A percentile compares a stretch with the other conserved stretches of the same genome.
These are phyloP conservation scores for Saururus chinensis DNA, from an alignment of 164 flowering plant genomes.

Conservation along the genomic window DNA sequence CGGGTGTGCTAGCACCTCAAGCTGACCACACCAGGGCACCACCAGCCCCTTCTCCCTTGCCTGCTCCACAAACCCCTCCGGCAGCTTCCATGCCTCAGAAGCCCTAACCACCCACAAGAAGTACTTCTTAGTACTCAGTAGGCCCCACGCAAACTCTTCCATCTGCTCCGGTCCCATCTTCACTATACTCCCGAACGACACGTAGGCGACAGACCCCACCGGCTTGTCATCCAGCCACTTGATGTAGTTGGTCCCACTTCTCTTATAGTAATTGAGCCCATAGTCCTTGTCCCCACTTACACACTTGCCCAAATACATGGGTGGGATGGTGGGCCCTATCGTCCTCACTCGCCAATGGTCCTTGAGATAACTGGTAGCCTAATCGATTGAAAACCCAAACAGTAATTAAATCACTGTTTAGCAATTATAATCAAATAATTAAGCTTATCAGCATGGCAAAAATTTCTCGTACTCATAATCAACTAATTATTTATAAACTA, in stretches of 20 bases:
- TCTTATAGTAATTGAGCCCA: conserved; percentile 17
- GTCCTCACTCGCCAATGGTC: conserved; percentile 7
- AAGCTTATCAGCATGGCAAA: too few relatives aligned
- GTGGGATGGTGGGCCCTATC: conserved; percentile 35
- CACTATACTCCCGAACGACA: conserved; percentile 27
- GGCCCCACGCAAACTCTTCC: conserved; percentile 23
- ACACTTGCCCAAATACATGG: conserved; percentile 18
- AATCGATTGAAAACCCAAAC: neutral
- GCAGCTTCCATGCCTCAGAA: conserved; percentile 17
- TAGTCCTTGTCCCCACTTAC: conserved; percentile 13
- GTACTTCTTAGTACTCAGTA: conserved; percentile 1
- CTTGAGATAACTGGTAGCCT: conserved; percentile 12
- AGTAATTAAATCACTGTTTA: too few relatives aligned
- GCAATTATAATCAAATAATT: too few relatives aligned
- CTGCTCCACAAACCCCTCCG: conserved; percentile 5
- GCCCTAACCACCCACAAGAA: conserved; percentile 31
- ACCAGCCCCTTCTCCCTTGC: conserved; percentile 20
- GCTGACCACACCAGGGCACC: conserved; percentile 12
- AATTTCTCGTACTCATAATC: too few relatives aligned
- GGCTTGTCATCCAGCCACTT: conserved; percentile 18
- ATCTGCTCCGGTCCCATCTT: conserved; percentile 10
- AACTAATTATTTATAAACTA: too few relatives aligned
- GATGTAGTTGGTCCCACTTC: conserved; percentile 9
- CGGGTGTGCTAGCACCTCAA: conserved; percentile 11
- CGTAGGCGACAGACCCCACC: conserved; percentile 19